Evolutionary conservation across 73 alveolate genomes (phyloP).

Genomic region (Durusdinium trenchii): DNA sequence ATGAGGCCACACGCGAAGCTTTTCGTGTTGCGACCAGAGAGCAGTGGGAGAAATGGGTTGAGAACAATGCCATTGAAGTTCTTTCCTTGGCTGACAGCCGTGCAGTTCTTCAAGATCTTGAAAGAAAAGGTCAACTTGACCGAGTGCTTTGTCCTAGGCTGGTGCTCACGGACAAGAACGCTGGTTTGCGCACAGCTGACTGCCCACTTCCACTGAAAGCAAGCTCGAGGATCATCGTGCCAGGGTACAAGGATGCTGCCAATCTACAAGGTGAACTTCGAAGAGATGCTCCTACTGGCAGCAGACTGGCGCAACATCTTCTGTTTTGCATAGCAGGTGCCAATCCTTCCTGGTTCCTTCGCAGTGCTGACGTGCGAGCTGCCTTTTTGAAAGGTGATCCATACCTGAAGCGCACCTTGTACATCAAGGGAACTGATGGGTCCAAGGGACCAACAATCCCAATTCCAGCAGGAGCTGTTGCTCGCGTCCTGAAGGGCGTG

Average conservation of each 20-base stretch:
- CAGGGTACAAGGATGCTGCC: neutral
- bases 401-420: neutral
- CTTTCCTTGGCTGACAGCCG: neutral
- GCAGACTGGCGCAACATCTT: too few relatives aligned
- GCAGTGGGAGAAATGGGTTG: neutral
- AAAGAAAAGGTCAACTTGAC: neutral
- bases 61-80: conserved; percentile 6
- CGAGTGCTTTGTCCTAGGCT: neutral
- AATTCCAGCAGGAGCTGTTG: neutral
- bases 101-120: neutral
- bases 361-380: too few relatives aligned
- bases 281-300: neutral
- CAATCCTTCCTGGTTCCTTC: neutral
- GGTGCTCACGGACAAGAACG: neutral
- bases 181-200: neutral
- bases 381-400: conserved; percentile 49
- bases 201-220: neutral
- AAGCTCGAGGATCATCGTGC: conserved; percentile 9
- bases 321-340: neutral
- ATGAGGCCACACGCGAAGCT: neutral
- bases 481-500: neutral
- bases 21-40: neutral
- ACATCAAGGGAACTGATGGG: neutral
- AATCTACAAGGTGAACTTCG: neutral
- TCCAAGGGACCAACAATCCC: neutral